phyloP scores from a whole-genome alignment of 1,139 yeast genomes.

The Chernovozyma sophiae-reginae region DNA sequence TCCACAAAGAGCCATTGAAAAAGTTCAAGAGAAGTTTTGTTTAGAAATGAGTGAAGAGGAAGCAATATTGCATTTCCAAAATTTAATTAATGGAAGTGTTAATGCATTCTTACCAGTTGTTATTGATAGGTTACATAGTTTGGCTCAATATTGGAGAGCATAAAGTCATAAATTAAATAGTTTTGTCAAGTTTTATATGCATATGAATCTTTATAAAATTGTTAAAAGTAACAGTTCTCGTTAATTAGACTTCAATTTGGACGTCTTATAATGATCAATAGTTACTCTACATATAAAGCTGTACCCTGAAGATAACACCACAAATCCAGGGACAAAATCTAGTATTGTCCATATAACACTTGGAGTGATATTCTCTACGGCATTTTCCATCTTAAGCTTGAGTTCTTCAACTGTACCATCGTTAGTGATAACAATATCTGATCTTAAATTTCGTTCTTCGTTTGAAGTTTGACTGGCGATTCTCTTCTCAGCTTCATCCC shows the following conservation, averaged over 20 bases:
- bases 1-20: conserved; percentile 73
- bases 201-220: too few species aligned
- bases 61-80: conserved; percentile 91
- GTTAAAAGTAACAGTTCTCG: background rate
- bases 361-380: conserved; percentile 49
- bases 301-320: conserved; percentile 27
- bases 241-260: conserved; percentile 9
- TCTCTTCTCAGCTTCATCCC: conserved; percentile 67
- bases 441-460: conserved; percentile 49
- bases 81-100: conserved; percentile 88
- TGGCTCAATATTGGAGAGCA: conserved; percentile 97
- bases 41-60: conserved; percentile 92
- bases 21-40: conserved; percentile 92
- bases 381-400: conserved; percentile 39
- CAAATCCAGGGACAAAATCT: conserved; percentile 57
- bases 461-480: conserved; percentile 75
- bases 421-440: conserved; percentile 72
- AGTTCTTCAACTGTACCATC: conserved; percentile 49
- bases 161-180: too few species aligned
- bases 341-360: conserved; percentile 52
- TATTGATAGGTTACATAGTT: conserved; percentile 87
- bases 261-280: conserved; percentile 20
- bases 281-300: conserved; percentile 18
- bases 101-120: conserved; percentile 92
- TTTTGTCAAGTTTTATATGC: too few species aligned